A percentile compares a stretch with the other conserved stretches of the same genome.
Conservation (phyloP, 179 eudicot species). For the Amaranthus tricolor region DNA sequence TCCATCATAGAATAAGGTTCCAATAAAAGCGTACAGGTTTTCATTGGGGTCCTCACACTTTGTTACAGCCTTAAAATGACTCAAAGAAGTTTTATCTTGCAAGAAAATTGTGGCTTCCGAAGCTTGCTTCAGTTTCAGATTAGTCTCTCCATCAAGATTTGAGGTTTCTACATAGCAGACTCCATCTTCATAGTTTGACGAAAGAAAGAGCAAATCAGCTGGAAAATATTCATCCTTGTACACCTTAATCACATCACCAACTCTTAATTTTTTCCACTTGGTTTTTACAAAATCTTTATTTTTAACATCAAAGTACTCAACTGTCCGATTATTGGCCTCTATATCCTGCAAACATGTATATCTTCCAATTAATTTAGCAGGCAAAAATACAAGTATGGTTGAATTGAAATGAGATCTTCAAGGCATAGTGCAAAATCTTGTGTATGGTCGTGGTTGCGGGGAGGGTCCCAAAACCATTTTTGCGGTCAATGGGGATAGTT, state of each 20-base stretch:
- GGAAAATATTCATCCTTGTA: constrained; percentile 38
- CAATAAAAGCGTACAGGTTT: constrained; percentile 53
- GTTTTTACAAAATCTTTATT: constrained; percentile 21
- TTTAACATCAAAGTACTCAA: constrained; percentile 26
- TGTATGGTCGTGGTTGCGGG: too few relatives aligned
- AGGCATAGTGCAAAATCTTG: too few relatives aligned
- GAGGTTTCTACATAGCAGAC: constrained; percentile 39
- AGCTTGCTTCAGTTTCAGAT: constrained; percentile 39
- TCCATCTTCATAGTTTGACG: constrained; percentile 38
- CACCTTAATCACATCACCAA: constrained; percentile 38
- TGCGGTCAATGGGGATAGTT: too few relatives aligned
- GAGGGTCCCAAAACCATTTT: too few relatives aligned
- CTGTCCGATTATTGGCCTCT: constrained; percentile 34
- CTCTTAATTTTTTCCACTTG: constrained; percentile 36
- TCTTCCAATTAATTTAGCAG: not conserved
- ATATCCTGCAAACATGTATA: constrained; percentile 26
- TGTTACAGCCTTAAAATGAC: constrained; percentile 28
- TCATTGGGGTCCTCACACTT: constrained; percentile 63
- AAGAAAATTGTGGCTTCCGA: constrained; percentile 29
- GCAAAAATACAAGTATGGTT: not conserved
- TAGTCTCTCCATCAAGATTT: constrained; percentile 42
- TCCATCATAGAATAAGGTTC: constrained; percentile 38
- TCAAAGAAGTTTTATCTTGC: constrained; percentile 27
- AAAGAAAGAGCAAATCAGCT: constrained; percentile 37
- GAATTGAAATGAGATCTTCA: not conserved